phyloP scores from a whole-genome alignment of 495 filamentous ascomycete species.

The Penicillium maclennaniae region DNA sequence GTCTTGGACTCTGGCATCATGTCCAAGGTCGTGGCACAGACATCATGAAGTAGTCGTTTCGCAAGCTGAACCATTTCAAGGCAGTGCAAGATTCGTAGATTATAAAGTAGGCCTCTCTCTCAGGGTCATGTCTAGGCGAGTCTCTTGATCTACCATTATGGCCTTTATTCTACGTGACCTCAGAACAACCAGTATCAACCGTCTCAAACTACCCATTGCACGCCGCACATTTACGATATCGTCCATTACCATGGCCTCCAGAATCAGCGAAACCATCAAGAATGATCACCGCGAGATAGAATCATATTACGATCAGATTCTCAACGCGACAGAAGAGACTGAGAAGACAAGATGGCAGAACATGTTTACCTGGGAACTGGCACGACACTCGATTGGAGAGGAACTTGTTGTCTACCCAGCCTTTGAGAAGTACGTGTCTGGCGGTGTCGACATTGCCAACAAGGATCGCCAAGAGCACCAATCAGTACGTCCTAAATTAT shows the following conservation, averaged over 20 bases:
- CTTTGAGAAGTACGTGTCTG: slow-evolving; percentile 54
- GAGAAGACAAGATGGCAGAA: slow-evolving; percentile 56
- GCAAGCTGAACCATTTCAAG: too few species aligned
- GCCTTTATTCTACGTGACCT: too few species aligned
- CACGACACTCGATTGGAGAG: slow-evolving; percentile 62
- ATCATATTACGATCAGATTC: slow-evolving; percentile 54
- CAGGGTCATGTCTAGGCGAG: too few species aligned
- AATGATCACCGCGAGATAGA: slow-evolving; percentile 63
- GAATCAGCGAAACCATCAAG: slow-evolving; percentile 51
- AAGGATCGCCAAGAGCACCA: slow-evolving; percentile 60
- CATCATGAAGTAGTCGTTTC: too few species aligned
- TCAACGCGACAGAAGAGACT: slow-evolving; percentile 43
- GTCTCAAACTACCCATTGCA: too few species aligned
- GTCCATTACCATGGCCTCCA: neutral
- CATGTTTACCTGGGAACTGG: slow-evolving; percentile 67
- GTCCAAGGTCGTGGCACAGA: too few species aligned
- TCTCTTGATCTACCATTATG: too few species aligned
- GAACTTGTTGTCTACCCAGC: slow-evolving; percentile 69
- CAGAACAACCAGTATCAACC: too few species aligned
- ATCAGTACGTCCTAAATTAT: slow-evolving; percentile 29
- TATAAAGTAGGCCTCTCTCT: too few species aligned
- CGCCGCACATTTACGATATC: too few species aligned
- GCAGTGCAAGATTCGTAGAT: too few species aligned
- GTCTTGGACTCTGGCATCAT: too few species aligned
- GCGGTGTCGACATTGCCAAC: slow-evolving; percentile 50